These are phyloP conservation scores for Rhipidocladum racemiflorum DNA, from an alignment of 176 grass and related monocot species.

Conservation along the genomic window DNA sequence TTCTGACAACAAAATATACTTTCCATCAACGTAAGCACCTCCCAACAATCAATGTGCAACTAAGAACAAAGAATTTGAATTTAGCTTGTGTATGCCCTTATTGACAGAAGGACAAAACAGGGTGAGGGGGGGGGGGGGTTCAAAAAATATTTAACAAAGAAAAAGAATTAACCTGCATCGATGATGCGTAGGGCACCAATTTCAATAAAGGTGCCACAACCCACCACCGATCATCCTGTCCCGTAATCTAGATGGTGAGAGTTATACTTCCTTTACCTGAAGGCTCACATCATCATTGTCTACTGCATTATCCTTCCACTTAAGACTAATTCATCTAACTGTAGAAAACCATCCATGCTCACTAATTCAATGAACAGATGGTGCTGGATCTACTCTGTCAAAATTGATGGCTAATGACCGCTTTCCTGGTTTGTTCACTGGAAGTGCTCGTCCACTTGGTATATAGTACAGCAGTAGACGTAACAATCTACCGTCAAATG, in stretches of 20 bases:
- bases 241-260: slow-evolving; percentile 40
- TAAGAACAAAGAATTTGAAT: slow-evolving; percentile 80
- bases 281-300: slow-evolving; percentile 31
- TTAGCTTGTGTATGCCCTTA: slow-evolving; percentile 65
- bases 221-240: slow-evolving; percentile 37
- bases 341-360: slow-evolving; percentile 52
- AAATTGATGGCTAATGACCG: slow-evolving; percentile 52
- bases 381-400: slow-evolving; percentile 61
- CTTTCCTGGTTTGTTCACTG: slow-evolving; percentile 28
- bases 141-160: slow-evolving; percentile 48
- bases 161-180: slow-evolving; percentile 61
- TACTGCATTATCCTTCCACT: slow-evolving; percentile 51
- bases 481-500: slow-evolving; percentile 44
- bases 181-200: slow-evolving; percentile 45
- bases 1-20: slow-evolving; percentile 42
- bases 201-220: slow-evolving; percentile 49
- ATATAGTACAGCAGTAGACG: slow-evolving; percentile 60
- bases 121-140: not conserved
- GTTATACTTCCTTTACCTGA: slow-evolving; percentile 50
- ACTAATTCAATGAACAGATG: slow-evolving; percentile 66
- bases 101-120: slow-evolving; percentile 52
- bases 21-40: slow-evolving; percentile 31
- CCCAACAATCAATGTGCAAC: slow-evolving; percentile 67
- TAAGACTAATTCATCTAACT: slow-evolving; percentile 54
- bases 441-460: slow-evolving; percentile 34